A percentile compares a stretch with the other conserved stretches of the same genome.
Evolutionary conservation across 2,329 filamentous ascomycete species (phyloP).

Genomic region (Xylaria hypoxylon): DNA sequence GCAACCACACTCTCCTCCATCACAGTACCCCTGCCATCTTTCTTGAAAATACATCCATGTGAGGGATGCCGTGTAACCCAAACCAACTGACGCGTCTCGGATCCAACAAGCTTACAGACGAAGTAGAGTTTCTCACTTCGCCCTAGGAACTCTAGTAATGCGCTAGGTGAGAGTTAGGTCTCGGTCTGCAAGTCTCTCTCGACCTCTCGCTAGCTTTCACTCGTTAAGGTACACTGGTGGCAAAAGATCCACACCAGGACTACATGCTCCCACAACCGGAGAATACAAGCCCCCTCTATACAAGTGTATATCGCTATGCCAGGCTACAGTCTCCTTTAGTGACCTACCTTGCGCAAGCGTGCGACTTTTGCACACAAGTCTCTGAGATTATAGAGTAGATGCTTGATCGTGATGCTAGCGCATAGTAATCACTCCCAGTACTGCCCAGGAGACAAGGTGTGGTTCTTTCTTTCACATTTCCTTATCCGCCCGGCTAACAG

Average conservation of each 20-base stretch:
- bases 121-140: slow-evolving; percentile 3
- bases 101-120: background rate
- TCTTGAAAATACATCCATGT: background rate
- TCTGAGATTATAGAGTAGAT: background rate
- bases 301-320: background rate
- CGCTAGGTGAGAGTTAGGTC: background rate
- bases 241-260: slow-evolving; percentile 10
- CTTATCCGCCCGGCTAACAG: background rate
- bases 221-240: slow-evolving; percentile 7
- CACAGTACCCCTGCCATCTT: background rate
- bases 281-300: background rate
- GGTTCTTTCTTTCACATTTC: background rate
- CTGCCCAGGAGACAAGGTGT: background rate
- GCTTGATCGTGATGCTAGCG: slow-evolving; percentile 1
- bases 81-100: slow-evolving; percentile 8
- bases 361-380: slow-evolving; percentile 5
- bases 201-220: background rate
- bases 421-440: background rate
- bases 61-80: slow-evolving; percentile 9
- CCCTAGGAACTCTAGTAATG: slow-evolving; percentile 4
- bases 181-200: no score
- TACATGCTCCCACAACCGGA: slow-evolving; percentile 14
- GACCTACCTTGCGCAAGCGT: slow-evolving; percentile 8
- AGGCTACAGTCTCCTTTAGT: slow-evolving; percentile 1
- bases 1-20: slow-evolving; percentile 2